These are phyloP conservation scores for Medicago arabica DNA, from an alignment of 306 rosid species.

Conservation along the genomic window DNA sequence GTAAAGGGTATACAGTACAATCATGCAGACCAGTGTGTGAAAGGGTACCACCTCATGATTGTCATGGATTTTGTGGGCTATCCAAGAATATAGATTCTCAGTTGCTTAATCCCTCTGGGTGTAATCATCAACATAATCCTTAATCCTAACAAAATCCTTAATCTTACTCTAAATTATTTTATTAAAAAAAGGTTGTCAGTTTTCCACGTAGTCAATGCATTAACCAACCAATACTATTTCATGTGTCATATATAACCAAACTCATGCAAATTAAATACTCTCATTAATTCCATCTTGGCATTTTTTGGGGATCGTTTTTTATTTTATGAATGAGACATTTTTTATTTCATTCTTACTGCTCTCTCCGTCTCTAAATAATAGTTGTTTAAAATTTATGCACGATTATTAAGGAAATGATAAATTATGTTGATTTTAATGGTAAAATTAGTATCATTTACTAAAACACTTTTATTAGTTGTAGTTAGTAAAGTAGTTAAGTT, in stretches of 20 bases:
- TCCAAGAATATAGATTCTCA: conserved; percentile 57
- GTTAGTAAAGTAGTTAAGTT: too few relatives aligned
- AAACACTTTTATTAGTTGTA: too few relatives aligned
- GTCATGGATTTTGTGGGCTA: conserved; percentile 63
- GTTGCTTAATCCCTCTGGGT: conserved; percentile 51
- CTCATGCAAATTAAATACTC: conserved; percentile 57
- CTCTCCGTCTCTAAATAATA: too few relatives aligned
- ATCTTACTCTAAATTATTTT: conserved; percentile 34
- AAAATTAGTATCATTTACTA: too few relatives aligned
- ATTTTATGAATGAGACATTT: neutral
- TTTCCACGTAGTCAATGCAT: conserved; percentile 44
- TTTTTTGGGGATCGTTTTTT: conserved; percentile 26
- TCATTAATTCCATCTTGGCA: conserved; percentile 30
- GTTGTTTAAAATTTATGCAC: too few relatives aligned
- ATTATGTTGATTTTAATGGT: too few relatives aligned
- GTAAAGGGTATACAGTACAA: conserved; percentile 45
- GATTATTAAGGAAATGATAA: too few relatives aligned
- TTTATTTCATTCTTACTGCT: conserved; percentile 23
- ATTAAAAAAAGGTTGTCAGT: neutral
- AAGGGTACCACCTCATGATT: conserved; percentile 57
- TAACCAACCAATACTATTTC: conserved; percentile 35
- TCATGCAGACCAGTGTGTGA: conserved; percentile 52
- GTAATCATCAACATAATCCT: conserved; percentile 53
- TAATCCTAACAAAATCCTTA: conserved; percentile 43
- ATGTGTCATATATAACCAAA: conserved; percentile 18